These are phyloP conservation scores for Thalassiosira oceanica DNA, from an alignment of 352 stramenopile species.

Conservation along the genomic window DNA sequence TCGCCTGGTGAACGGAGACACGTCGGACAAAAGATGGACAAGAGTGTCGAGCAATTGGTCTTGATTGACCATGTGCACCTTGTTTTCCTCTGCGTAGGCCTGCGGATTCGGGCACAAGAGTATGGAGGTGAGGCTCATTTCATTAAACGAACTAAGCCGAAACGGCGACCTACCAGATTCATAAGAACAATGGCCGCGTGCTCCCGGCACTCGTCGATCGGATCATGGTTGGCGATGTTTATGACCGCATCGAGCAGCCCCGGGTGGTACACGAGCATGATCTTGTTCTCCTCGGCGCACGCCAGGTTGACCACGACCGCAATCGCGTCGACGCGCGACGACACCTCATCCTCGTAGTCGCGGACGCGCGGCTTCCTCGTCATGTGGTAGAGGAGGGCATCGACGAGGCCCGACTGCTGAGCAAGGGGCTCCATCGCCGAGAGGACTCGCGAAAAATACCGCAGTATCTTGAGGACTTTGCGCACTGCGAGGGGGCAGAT, in stretches of 20 bases:
- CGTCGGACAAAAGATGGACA: slow-evolving; percentile 44
- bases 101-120: too few species aligned
- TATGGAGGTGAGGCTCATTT: too few species aligned
- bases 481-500: slow-evolving; percentile 35
- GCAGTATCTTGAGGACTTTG: slow-evolving; percentile 50
- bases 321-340: slow-evolving; percentile 43
- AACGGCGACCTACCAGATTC: too few species aligned
- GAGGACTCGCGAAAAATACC: slow-evolving; percentile 59
- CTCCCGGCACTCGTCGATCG: slow-evolving; percentile 51
- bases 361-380: slow-evolving; percentile 15
- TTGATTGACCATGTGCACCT: slow-evolving; percentile 52
- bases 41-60: slow-evolving; percentile 55
- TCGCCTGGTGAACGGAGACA: slow-evolving; percentile 52
- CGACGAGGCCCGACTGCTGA: slow-evolving; percentile 36
- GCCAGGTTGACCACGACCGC: slow-evolving; percentile 49
- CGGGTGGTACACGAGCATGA: slow-evolving; percentile 47
- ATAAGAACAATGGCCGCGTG: slow-evolving; percentile 59
- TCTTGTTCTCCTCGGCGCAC: slow-evolving; percentile 57
- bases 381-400: slow-evolving; percentile 47
- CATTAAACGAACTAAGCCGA: too few species aligned
- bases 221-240: slow-evolving; percentile 50
- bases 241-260: slow-evolving; percentile 48
- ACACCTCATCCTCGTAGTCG: slow-evolving; percentile 42
- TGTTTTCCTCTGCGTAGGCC: slow-evolving; percentile 61
- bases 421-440: slow-evolving; percentile 55